Evolutionary conservation across 352 stramenopile species (phyloP).

Genomic region (Plasmopara muralis): DNA sequence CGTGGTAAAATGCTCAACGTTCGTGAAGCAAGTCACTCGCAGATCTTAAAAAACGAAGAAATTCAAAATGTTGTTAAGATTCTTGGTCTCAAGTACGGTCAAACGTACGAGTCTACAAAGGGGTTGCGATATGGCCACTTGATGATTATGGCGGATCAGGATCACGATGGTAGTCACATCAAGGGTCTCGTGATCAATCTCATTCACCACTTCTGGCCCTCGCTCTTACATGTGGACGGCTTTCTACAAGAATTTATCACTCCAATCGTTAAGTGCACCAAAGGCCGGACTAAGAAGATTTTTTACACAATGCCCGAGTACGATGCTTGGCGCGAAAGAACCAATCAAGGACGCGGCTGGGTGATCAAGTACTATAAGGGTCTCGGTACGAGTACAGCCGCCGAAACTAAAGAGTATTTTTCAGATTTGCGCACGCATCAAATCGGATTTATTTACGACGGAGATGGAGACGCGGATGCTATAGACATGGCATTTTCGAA

Average conservation of each 20-base stretch:
- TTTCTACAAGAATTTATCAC: slow-evolving; percentile 96
- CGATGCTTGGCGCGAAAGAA: slow-evolving; percentile 85
- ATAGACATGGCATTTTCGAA: slow-evolving; percentile 99
- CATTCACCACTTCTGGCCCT: slow-evolving; percentile 98
- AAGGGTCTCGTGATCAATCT: slow-evolving; percentile 99
- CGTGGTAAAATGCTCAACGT: slow-evolving; percentile 99
- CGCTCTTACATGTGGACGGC: slow-evolving; percentile 85
- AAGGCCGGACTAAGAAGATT: slow-evolving; percentile 71
- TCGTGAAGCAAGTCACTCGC: slow-evolving; percentile 94
- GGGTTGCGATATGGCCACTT: slow-evolving; percentile 93
- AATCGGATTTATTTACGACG: slow-evolving; percentile 91
- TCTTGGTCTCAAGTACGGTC: slow-evolving; percentile 94
- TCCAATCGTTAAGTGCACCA: slow-evolving; percentile 96
- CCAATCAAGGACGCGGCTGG: slow-evolving; percentile 90
- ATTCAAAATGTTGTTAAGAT: slow-evolving; percentile 97
- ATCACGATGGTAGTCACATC: slow-evolving; percentile 98
- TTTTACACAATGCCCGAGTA: slow-evolving; percentile 99
- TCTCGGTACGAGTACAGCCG: slow-evolving; percentile 96
- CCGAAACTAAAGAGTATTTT: slow-evolving; percentile 98
- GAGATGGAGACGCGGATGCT: slow-evolving; percentile 78
- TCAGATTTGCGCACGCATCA: slow-evolving; percentile 90
- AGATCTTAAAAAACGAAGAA: slow-evolving; percentile 97
- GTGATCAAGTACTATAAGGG: slow-evolving; percentile 99
- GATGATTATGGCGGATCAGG: slow-evolving; percentile 99
- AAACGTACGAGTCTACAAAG: slow-evolving; percentile 89